Conservation (phyloP, 1,139 yeast species). For the Sugiyamaella sp. region DNA sequence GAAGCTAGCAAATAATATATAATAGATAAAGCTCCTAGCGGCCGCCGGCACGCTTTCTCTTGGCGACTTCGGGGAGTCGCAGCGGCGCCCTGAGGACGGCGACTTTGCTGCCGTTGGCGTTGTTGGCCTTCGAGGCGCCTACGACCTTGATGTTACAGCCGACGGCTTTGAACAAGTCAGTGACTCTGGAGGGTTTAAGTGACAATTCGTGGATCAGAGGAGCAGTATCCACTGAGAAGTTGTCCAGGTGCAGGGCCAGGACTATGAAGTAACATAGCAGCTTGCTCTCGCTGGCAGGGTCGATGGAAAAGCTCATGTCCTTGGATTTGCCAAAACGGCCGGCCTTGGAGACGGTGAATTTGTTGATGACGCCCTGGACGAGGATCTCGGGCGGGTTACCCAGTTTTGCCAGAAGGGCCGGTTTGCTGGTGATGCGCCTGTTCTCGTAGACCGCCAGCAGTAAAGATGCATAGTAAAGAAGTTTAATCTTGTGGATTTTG, state of each 20-base stretch:
- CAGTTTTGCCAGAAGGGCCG: conserved; percentile 60
- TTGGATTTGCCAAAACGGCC: conserved; percentile 73
- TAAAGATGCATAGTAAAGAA: conserved; percentile 76
- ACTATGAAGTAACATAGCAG: conserved; percentile 78
- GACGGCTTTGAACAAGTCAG: conserved; percentile 70
- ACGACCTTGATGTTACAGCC: conserved; percentile 82
- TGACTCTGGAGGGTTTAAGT: conserved; percentile 74
- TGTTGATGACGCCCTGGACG: conserved; percentile 69
- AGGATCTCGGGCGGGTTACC: conserved; percentile 71
- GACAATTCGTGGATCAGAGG: conserved; percentile 87
- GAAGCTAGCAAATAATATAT: not conserved
- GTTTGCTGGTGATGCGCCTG: conserved; percentile 66
- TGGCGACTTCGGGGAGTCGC: conserved; percentile 79
- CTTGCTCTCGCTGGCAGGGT: conserved; percentile 86
- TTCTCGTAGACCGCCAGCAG: conserved; percentile 77
- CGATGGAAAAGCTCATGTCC: conserved; percentile 65
- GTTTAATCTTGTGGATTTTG: conserved; percentile 61
- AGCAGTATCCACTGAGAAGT: conserved; percentile 71
- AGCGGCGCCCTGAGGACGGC: conserved; percentile 89
- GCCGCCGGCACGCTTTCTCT: conserved; percentile 17
- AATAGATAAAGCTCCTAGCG: not conserved
- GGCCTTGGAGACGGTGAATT: conserved; percentile 68
- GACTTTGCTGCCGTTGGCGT: conserved; percentile 70
- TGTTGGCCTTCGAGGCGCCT: conserved; percentile 80
- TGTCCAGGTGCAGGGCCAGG: conserved; percentile 72